Conservation (phyloP, 768 basidiomycete genomes). For the Gelatoporia subvermispora region DNA sequence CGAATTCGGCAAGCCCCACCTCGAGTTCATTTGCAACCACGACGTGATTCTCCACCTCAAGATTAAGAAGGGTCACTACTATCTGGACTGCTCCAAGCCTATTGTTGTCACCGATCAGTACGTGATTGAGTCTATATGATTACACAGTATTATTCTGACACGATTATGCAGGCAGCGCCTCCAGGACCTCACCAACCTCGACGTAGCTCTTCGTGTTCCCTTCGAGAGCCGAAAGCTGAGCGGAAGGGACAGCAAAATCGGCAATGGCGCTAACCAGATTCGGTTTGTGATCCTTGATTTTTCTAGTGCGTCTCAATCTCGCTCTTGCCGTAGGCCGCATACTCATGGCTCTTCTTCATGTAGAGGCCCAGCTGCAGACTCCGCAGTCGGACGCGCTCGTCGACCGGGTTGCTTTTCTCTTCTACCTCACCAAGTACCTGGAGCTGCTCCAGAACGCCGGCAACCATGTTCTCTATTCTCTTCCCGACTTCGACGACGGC, state of each 20-base stretch:
- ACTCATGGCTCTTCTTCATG: too few species aligned
- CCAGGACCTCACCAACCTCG: not conserved
- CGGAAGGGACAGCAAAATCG: slow-evolving; percentile 15
- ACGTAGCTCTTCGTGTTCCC: slow-evolving; percentile 15
- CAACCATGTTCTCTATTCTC: slow-evolving; percentile 22
- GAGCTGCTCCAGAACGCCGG: slow-evolving; percentile 20
- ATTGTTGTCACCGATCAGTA: not conserved
- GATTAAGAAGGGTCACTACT: slow-evolving; percentile 18
- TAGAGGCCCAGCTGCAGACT: slow-evolving; percentile 2
- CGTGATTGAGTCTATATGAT: not conserved
- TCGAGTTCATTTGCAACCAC: slow-evolving; percentile 28
- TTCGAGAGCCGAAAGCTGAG: slow-evolving; percentile 14
- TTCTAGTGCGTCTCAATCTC: not conserved
- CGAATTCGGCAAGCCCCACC: slow-evolving; percentile 16
- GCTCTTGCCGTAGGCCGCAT: not conserved
- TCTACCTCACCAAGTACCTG: slow-evolving; percentile 13
- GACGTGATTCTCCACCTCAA: slow-evolving; percentile 21
- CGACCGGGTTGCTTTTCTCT: slow-evolving; percentile 1
- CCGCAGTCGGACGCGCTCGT: slow-evolving; percentile 1
- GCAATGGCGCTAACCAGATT: slow-evolving; percentile 13
- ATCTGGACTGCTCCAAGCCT: slow-evolving; percentile 9
- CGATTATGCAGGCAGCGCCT: not conserved
- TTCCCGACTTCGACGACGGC: slow-evolving; percentile 24
- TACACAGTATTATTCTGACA: slow-evolving; percentile 1
- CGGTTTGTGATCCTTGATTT: slow-evolving; percentile 14